Base-by-base conservation (phyloP, 306 rosid genomes). In the Rosa lucieae region DNA sequence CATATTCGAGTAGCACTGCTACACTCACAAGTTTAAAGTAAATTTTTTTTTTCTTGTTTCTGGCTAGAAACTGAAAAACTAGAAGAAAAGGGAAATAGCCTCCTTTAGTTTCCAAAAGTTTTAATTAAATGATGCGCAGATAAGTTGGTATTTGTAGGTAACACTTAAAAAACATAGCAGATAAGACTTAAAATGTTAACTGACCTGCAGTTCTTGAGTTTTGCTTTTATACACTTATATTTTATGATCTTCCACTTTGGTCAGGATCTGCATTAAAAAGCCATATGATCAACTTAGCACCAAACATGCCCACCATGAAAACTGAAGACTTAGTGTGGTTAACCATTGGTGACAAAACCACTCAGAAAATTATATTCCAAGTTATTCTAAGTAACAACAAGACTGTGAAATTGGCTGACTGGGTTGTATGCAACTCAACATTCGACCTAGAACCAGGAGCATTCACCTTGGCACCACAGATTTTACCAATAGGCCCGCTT, bases 371-470 rank as follows among this genome's bases (percentile, higher is more conserved):
- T 0, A 0, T 77, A 10, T 82, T 82, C 6, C 40, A 87, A 9
- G 0, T 0, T 1, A 3, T 32, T 0, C 0, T 20, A 9, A 58
- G 62, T 76, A 48, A 10, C 67, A 68, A 11, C 9, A 40, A 56
- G 49, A 20, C 67, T 32, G 37, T 74, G 20, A 8, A 80, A 75
- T 3, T 18, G 13, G 82, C 48, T 56, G 77, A 82, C 6, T 71
- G 81, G 83, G 7, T 85, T 49, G 49, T 82, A 49, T 84, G 86
- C 86, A 84, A 87, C 85, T 77, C 85, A 29, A 40, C 76, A 17
- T 43, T 52, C 29, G 81, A 79, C 2, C 78, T 84, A 56, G 84
- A 87, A 56, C 70, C 82, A 18, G 46, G 56, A 17, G 53, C 90
- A 51, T 63, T 80, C 59, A 52, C 67, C 59, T 77, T 52, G 47